Percentiles rank a stretch among this genome's conserved stretches.
Evolutionary conservation across 345 rosid species (phyloP).

Genomic region (Gossypium arboreum): DNA sequence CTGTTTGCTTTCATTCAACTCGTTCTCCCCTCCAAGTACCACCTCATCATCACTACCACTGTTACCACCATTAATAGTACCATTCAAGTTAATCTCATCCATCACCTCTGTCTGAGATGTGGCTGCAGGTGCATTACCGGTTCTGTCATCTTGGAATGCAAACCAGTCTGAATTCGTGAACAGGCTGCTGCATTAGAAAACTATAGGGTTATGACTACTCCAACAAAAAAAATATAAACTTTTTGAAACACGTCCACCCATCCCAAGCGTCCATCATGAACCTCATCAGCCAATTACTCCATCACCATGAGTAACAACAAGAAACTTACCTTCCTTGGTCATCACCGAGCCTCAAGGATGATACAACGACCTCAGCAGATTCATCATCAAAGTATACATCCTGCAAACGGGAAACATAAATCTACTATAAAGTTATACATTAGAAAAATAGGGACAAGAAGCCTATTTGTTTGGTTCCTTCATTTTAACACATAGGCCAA

Average conservation of each 20-base stretch:
- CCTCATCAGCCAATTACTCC: not conserved
- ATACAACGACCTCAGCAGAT: constrained; percentile 88
- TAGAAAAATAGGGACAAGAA: not conserved
- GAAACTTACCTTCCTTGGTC: constrained; percentile 81
- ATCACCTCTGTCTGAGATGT: constrained; percentile 55
- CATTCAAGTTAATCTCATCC: constrained; percentile 79
- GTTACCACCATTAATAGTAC: constrained; percentile 53
- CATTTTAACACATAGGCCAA: not conserved
- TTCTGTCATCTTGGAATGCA: constrained; percentile 83
- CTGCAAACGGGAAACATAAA: constrained; percentile 34
- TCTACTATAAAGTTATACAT: not conserved
- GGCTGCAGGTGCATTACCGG: constrained; percentile 47
- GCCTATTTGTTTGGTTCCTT: not conserved
- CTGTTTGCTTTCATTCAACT: constrained; percentile 47
- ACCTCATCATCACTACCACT: constrained; percentile 91
- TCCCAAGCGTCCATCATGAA: not conserved
- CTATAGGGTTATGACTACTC: not conserved
- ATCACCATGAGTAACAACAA: not conserved
- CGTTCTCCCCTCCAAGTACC: constrained; percentile 74
- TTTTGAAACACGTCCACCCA: not conserved
- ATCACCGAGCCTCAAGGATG: constrained; percentile 93
- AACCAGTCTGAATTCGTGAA: constrained; percentile 98
- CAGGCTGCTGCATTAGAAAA: constrained; percentile 48
- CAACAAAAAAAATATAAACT: not conserved
- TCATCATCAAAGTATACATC: constrained; percentile 51